Evolutionary conservation across 176 grass and related monocot species (phyloP).

Genomic region (Musa acuminata): DNA sequence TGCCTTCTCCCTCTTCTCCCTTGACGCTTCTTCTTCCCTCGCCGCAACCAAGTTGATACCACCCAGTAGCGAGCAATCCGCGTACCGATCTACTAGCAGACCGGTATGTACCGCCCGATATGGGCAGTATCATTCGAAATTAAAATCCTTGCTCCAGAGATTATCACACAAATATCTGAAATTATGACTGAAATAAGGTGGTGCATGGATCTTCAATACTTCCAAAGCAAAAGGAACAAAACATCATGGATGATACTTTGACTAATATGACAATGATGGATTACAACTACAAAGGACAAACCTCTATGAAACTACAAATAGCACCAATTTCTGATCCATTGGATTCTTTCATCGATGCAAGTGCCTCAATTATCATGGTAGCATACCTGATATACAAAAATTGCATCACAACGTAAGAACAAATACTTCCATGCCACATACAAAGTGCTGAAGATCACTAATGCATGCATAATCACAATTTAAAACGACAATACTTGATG

Average conservation of each 20-base stretch:
- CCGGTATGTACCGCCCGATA: too few species aligned
- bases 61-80: too few species aligned
- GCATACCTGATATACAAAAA: slow-evolving; percentile 45
- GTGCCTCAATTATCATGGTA: slow-evolving; percentile 73
- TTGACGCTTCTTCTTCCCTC: too few species aligned
- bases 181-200: not conserved
- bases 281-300: slow-evolving; percentile 3
- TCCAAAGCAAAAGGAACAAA: not conserved
- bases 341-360: slow-evolving; percentile 58
- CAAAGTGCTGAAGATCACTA: too few species aligned
- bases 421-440: not conserved
- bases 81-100: too few species aligned
- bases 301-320: slow-evolving; percentile 64
- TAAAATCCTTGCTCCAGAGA: too few species aligned
- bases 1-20: too few species aligned
- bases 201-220: not conserved
- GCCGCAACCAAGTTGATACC: too few species aligned
- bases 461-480: too few species aligned
- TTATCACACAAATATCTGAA: not conserved
- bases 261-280: too few species aligned
- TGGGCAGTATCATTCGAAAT: too few species aligned
- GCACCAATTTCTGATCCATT: slow-evolving; percentile 55
- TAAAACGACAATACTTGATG: too few species aligned
- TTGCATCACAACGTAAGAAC: slow-evolving; percentile 19
- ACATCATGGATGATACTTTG: not conserved